These are phyloP conservation scores for Coprinopsis sp. DNA, from an alignment of 768 basidiomycete genomes.

Conservation along the genomic window DNA sequence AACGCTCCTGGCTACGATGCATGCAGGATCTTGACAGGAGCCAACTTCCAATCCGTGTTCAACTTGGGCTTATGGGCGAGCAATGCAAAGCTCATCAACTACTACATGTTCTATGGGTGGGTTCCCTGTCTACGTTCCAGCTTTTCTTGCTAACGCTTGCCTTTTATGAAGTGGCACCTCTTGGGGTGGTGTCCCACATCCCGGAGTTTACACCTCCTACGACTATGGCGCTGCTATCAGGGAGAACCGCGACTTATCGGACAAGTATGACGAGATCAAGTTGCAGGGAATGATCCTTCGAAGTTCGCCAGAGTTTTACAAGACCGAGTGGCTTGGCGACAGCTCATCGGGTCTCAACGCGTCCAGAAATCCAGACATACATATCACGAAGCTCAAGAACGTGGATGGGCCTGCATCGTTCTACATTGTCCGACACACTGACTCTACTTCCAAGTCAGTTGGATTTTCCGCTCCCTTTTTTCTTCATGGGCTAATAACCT, in stretches of 20 bases:
- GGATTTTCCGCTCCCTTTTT: not conserved
- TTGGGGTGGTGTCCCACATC: slow-evolving; percentile 80
- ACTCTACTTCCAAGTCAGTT: slow-evolving; percentile 64
- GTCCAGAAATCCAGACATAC: slow-evolving; percentile 42
- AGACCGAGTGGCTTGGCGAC: slow-evolving; percentile 72
- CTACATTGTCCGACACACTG: slow-evolving; percentile 62
- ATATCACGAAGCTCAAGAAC: slow-evolving; percentile 62
- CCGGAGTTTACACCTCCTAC: slow-evolving; percentile 74
- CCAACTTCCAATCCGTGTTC: slow-evolving; percentile 76
- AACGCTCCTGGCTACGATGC: slow-evolving; percentile 64
- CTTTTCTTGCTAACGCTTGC: not conserved
- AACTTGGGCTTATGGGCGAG: slow-evolving; percentile 74
- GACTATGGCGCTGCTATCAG: slow-evolving; percentile 74
- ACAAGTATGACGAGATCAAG: slow-evolving; percentile 76
- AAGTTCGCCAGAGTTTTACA: slow-evolving; percentile 72
- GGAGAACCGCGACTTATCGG: slow-evolving; percentile 60
- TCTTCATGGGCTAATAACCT: not conserved
- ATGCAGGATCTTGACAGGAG: slow-evolving; percentile 63
- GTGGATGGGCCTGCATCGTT: slow-evolving; percentile 64
- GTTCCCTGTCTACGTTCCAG: not conserved
- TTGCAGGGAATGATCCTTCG: slow-evolving; percentile 74
- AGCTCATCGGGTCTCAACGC: slow-evolving; percentile 43
- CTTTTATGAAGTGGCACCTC: slow-evolving; percentile 61
- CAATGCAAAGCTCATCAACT: slow-evolving; percentile 78
- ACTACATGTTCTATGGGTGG: slow-evolving; percentile 83